Evolutionary conservation across 2,329 filamentous ascomycete genomes (phyloP).

Genomic region (Fusarium sp.): DNA sequence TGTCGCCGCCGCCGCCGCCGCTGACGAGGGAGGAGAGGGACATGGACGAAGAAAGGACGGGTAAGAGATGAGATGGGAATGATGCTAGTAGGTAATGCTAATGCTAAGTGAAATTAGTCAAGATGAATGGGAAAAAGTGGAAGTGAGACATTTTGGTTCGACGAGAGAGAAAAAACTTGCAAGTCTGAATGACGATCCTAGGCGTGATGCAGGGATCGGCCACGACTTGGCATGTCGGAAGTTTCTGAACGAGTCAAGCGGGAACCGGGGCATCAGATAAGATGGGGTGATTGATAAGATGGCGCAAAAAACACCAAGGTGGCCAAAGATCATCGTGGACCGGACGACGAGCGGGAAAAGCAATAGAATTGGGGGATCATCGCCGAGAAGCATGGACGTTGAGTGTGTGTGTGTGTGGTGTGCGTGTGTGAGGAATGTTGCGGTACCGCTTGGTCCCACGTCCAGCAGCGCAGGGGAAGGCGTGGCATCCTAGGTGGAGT

Average conservation of each 20-base stretch:
- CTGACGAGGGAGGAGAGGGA: background rate
- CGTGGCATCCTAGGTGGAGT: background rate
- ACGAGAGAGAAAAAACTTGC: background rate
- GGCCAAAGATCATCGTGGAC: background rate
- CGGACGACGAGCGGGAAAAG: background rate
- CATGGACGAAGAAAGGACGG: background rate
- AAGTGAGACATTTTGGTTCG: constrained; percentile 4
- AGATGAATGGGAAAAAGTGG: constrained; percentile 2
- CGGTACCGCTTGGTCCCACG: background rate
- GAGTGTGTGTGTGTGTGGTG: background rate
- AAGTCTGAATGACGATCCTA: background rate
- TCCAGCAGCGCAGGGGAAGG: background rate
- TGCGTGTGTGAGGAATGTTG: background rate
- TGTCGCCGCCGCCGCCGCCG: background rate
- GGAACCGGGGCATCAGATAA: constrained; percentile 34
- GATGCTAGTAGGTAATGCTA: background rate
- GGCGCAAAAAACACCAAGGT: constrained; percentile 9
- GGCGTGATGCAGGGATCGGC: constrained; percentile 8
- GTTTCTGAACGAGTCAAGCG: background rate
- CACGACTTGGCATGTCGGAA: background rate
- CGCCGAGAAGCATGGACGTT: background rate
- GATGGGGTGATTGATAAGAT: constrained; percentile 37
- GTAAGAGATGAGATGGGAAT: background rate
- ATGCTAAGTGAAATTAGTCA: background rate
- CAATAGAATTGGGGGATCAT: background rate